These are phyloP conservation scores for Helotiales sp. DNA, from an alignment of 2,329 filamentous ascomycete genomes.

Conservation along the genomic window DNA sequence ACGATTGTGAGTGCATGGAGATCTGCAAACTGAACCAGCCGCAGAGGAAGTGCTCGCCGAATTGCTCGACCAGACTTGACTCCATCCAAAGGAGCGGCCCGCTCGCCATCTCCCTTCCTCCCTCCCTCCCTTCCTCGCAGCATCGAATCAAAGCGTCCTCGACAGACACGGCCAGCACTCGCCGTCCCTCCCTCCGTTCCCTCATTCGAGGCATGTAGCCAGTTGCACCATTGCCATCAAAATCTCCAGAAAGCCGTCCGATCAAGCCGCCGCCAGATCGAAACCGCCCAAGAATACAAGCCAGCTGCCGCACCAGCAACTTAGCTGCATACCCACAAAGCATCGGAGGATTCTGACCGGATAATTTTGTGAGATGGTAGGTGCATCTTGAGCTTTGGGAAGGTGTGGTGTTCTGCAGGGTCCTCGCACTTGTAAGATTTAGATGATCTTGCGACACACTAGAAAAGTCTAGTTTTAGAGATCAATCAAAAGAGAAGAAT, in stretches of 20 bases:
- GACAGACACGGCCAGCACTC: background rate
- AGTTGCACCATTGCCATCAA: background rate
- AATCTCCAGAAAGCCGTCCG: background rate
- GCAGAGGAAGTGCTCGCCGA: no score
- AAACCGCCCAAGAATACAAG: background rate
- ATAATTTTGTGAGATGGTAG: no score
- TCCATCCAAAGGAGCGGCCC: constrained; percentile 2
- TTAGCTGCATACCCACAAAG: background rate
- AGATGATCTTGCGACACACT: background rate
- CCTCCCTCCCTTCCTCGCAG: background rate
- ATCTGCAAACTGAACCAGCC: no score
- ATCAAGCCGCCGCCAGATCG: background rate
- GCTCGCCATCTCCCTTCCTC: background rate
- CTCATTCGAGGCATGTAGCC: background rate
- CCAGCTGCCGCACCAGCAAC: background rate
- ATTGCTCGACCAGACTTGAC: no score
- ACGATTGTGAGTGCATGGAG: no score
- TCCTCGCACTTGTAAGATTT: background rate
- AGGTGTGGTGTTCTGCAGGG: background rate
- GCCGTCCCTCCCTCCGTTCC: background rate
- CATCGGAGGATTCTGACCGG: background rate
- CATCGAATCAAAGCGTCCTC: background rate
- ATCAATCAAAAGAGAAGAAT: no score
- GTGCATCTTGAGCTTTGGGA: no score
- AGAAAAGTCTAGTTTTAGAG: background rate